A percentile compares a stretch with the other conserved stretches of the same genome.
These are phyloP conservation scores for Pichia phayaonensis DNA, from an alignment of 805 yeast genomes.

Conservation along the genomic window DNA sequence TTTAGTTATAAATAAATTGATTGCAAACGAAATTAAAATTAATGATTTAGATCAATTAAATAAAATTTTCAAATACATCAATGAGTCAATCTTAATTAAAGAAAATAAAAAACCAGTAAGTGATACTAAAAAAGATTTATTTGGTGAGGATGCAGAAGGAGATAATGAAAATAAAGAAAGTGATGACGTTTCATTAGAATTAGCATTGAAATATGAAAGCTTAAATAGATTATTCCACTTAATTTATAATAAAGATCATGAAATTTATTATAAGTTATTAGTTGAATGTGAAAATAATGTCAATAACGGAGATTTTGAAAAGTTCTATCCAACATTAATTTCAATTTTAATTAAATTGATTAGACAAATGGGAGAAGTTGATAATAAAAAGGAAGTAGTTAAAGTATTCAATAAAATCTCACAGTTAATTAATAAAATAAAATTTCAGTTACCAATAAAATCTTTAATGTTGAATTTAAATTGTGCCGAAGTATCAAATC, in stretches of 20 bases:
- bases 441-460: slow-evolving; percentile 24
- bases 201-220: slow-evolving; percentile 38
- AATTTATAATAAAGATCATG: slow-evolving; percentile 42
- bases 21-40: slow-evolving; percentile 33
- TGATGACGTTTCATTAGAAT: slow-evolving; percentile 9
- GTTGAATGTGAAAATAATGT: slow-evolving; percentile 41
- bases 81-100: slow-evolving; percentile 39
- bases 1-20: slow-evolving; percentile 51
- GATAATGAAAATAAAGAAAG: background rate
- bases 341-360: slow-evolving; percentile 53
- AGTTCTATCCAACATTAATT: slow-evolving; percentile 69
- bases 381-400: slow-evolving; percentile 16
- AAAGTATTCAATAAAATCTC: slow-evolving; percentile 66
- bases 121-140: slow-evolving; percentile 14
- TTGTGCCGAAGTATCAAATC: slow-evolving; percentile 75
- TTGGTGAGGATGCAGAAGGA: slow-evolving; percentile 16
- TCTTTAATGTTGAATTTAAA: slow-evolving; percentile 47
- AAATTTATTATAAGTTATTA: slow-evolving; percentile 38
- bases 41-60: slow-evolving; percentile 43
- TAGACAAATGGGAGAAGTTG: slow-evolving; percentile 35
- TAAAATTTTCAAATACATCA: slow-evolving; percentile 51
- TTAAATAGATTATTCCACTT: slow-evolving; percentile 66
- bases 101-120: slow-evolving; percentile 28
- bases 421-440: slow-evolving; percentile 61
- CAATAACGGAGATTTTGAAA: slow-evolving; percentile 40